Percentiles rank a stretch among this genome's conserved stretches.
phyloP scores from a whole-genome alignment of 2,329 filamentous ascomycete genomes.

The Paecilomyces formosus region DNA sequence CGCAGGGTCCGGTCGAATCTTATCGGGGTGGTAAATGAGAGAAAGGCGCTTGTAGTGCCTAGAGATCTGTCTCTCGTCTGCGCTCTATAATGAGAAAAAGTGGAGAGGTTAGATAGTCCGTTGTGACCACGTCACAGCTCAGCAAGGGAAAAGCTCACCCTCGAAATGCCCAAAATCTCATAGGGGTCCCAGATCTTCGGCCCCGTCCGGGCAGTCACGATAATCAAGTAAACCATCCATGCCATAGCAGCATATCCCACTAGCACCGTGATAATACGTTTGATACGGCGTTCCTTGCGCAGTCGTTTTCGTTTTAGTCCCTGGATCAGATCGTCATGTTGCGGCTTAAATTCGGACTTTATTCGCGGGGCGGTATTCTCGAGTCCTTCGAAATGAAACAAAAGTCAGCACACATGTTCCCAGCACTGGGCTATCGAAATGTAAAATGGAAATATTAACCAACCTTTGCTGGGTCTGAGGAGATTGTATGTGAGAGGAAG shows the following conservation, averaged over 20 bases:
- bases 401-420: constrained; percentile 13
- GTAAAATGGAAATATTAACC: constrained; percentile 10
- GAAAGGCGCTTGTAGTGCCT: constrained; percentile 82
- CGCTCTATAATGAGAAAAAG: constrained; percentile 50
- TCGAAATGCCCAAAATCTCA: constrained; percentile 79
- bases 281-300: constrained; percentile 80
- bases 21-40: constrained; percentile 85
- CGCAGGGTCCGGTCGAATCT: constrained; percentile 69
- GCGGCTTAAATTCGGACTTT: constrained; percentile 69
- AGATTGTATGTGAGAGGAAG: constrained; percentile 84
- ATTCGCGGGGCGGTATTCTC: constrained; percentile 77
- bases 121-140: not conserved
- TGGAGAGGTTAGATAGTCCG: not conserved
- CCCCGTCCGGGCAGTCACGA: constrained; percentile 62
- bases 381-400: constrained; percentile 44
- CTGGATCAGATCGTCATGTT: constrained; percentile 77
- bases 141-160: constrained; percentile 46
- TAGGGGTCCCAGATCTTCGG: constrained; percentile 94
- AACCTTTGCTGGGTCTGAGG: constrained; percentile 66
- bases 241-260: constrained; percentile 76
- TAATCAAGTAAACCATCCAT: constrained; percentile 87
- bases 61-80: constrained; percentile 86
- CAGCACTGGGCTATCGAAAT: not conserved
- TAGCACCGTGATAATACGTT: constrained; percentile 69
- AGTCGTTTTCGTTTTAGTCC: constrained; percentile 77